Percentiles rank a stretch among this genome's conserved stretches.
These are phyloP conservation scores for Calocera cornea DNA, from an alignment of 768 basidiomycete genomes.

Conservation along the genomic window DNA sequence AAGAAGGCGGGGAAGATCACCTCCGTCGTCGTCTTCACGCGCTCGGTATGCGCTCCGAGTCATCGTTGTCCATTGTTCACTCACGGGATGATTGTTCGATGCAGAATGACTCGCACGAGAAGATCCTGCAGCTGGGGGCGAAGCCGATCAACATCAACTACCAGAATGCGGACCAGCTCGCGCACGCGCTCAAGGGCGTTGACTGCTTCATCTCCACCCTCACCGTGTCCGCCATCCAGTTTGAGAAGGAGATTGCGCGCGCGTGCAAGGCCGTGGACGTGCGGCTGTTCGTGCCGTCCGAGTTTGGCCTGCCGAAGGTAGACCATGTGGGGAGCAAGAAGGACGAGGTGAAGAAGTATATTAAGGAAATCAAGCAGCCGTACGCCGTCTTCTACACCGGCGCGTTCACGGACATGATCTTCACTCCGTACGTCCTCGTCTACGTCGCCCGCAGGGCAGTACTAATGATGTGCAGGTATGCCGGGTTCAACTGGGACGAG, in stretches of 20 bases:
- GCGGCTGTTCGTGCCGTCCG: background rate
- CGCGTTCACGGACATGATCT: background rate
- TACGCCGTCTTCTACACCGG: slow-evolving; percentile 15
- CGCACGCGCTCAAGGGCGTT: background rate
- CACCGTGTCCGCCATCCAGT: background rate
- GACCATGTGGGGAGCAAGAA: background rate
- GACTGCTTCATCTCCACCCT: background rate
- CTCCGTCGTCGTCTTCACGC: background rate
- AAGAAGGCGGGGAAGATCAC: background rate
- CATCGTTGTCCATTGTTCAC: background rate
- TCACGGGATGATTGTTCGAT: background rate
- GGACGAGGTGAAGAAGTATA: background rate
- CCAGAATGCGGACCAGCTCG: background rate
- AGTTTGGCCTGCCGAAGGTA: background rate
- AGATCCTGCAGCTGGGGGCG: background rate
- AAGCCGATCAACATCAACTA: background rate
- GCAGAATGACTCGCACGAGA: slow-evolving; percentile 1
- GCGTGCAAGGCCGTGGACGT: background rate
- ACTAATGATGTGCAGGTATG: background rate
- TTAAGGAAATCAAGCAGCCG: slow-evolving; percentile 12
- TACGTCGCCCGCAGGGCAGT: background rate
- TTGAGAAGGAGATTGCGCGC: background rate
- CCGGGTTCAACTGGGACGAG: slow-evolving; percentile 10
- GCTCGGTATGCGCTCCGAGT: background rate
- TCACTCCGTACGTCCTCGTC: slow-evolving; percentile 6